Conservation (phyloP, 371 early-diverging fungal species). For the Rhizopus delemar region DNA sequence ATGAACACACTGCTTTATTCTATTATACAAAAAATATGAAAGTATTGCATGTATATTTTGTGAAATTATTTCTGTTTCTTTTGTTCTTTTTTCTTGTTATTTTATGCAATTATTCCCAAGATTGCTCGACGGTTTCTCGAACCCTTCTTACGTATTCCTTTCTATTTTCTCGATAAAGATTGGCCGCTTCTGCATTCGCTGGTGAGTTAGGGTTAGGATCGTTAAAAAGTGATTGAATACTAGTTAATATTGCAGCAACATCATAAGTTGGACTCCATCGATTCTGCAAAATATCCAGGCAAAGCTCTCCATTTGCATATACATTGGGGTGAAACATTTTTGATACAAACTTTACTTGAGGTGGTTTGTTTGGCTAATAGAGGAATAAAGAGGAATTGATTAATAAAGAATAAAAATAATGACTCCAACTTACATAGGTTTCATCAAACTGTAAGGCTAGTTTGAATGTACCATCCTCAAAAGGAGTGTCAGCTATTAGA, state of each 20-base stretch:
- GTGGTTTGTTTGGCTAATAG: conserved; percentile 93
- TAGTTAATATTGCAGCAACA: conserved; percentile 94
- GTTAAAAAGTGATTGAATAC: conserved; percentile 96
- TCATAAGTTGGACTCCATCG: conserved; percentile 98
- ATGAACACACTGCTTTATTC: too few relatives aligned
- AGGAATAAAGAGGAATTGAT: background rate
- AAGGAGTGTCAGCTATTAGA: conserved; percentile 90
- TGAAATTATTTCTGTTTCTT: conserved; percentile 1
- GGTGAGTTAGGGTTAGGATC: conserved; percentile 99
- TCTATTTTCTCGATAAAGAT: conserved; percentile 89
- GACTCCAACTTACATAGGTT: conserved; percentile 66
- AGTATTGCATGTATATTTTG: background rate
- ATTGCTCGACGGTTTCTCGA: conserved; percentile 89
- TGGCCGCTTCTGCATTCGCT: conserved; percentile 98
- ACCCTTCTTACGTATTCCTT: conserved; percentile 95
- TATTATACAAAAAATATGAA: too few relatives aligned
- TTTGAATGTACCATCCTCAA: conserved; percentile 99
- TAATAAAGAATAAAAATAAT: background rate
- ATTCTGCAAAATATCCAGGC: conserved; percentile 98
- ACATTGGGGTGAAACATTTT: conserved; percentile 99
- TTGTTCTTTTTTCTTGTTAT: background rate
- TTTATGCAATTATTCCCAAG: conserved; percentile 71
- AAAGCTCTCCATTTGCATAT: conserved; percentile 98
- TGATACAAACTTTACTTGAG: conserved; percentile 94
- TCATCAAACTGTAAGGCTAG: conserved; percentile 95